Evolutionary conservation across 2,329 filamentous ascomycete species (phyloP).

Genomic region (Drechmeria coniospora): DNA sequence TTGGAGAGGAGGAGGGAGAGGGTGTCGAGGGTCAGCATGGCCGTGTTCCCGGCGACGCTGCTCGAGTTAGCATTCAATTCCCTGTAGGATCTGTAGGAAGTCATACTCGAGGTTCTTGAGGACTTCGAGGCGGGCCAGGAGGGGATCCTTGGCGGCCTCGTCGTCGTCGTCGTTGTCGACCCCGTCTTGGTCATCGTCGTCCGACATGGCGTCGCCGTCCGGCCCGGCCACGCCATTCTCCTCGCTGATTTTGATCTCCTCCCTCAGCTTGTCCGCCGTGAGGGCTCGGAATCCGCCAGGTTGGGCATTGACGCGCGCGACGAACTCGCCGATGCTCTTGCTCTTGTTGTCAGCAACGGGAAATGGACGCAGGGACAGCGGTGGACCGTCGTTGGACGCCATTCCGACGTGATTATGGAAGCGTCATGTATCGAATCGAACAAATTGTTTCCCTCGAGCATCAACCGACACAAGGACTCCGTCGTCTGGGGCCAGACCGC

Average conservation of each 20-base stretch:
- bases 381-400: conserved; percentile 16
- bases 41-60: conserved; percentile 32
- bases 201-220: conserved; percentile 29
- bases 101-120: conserved; percentile 41
- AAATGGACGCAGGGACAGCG: conserved; percentile 22
- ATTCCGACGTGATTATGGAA: conserved; percentile 8
- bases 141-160: conserved; percentile 28
- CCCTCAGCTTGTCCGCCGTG: conserved; percentile 54
- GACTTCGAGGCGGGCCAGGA: conserved; percentile 40
- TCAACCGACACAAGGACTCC: too few species aligned
- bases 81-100: background rate
- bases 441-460: too few species aligned
- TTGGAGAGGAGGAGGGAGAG: conserved; percentile 75
- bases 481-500: too few species aligned
- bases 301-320: conserved; percentile 67
- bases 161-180: conserved; percentile 30
- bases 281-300: conserved; percentile 65
- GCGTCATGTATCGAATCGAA: too few species aligned
- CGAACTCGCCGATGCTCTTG: conserved; percentile 55
- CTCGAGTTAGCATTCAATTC: conserved; percentile 1
- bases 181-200: conserved; percentile 31
- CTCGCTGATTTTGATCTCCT: conserved; percentile 41
- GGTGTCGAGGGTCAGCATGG: conserved; percentile 62
- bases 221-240: conserved; percentile 28
- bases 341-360: conserved; percentile 40